A percentile compares a stretch with the other conserved stretches of the same genome.
Conservation (phyloP, 2,329 filamentous ascomycete species). For the Colletotrichum lentis region DNA sequence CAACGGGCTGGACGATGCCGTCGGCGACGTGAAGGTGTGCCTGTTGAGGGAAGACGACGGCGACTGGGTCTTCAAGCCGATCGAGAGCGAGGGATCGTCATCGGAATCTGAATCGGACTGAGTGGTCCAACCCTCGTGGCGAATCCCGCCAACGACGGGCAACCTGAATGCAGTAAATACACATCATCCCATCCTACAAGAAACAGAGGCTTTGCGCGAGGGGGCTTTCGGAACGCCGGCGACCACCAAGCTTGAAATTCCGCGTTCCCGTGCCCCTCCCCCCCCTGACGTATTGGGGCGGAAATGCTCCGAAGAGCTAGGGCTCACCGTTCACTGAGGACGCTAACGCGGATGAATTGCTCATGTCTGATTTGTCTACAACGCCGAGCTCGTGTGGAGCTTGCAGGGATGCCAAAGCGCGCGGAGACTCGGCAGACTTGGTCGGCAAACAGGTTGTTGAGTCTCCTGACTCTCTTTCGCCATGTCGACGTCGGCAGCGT, state of each 20-base stretch:
- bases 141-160: not conserved
- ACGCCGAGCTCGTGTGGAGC: slow-evolving; percentile 25
- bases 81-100: slow-evolving; percentile 33
- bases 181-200: not conserved
- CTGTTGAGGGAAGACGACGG: slow-evolving; percentile 47
- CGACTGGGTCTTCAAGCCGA: slow-evolving; percentile 49
- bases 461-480: slow-evolving; percentile 33
- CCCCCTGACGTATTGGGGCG: not conserved
- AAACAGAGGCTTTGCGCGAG: not conserved
- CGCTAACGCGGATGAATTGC: slow-evolving; percentile 9
- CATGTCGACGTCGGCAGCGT: slow-evolving; percentile 15
- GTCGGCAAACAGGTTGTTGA: slow-evolving; percentile 22
- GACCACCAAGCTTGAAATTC: not conserved
- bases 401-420: not conserved
- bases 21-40: slow-evolving; percentile 48
- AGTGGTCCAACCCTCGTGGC: not conserved
- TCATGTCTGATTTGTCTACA: slow-evolving; percentile 4
- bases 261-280: slow-evolving; percentile 11
- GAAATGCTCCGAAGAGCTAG: slow-evolving; percentile 17
- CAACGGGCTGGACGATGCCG: slow-evolving; percentile 46
- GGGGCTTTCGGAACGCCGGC: not conserved
- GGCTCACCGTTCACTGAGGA: slow-evolving; percentile 1
- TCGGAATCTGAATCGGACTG: slow-evolving; percentile 28
- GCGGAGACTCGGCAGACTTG: slow-evolving; percentile 28
- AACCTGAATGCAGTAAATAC: slow-evolving; percentile 4